These are phyloP conservation scores for Chrysanthemum makinoi DNA, from an alignment of 129 eudicot species.

Conservation along the genomic window DNA sequence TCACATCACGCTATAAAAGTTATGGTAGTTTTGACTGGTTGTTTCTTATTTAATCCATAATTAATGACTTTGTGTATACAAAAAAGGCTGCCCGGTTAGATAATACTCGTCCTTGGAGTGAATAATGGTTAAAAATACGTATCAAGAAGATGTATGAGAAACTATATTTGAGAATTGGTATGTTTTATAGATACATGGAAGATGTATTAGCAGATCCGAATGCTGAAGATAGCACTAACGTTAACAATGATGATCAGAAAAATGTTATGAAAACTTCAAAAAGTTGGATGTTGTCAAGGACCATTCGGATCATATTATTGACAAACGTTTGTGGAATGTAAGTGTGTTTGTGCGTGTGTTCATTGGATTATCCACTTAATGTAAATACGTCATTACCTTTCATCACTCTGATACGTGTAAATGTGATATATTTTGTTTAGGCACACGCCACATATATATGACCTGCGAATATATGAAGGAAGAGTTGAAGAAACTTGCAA, in stretches of 20 bases:
- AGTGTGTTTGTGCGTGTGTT: too few species aligned
- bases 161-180: too few species aligned
- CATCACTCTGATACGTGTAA: not conserved
- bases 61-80: too few species aligned
- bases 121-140: too few species aligned
- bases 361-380: not conserved
- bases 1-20: too few species aligned
- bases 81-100: too few species aligned
- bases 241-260: slow-evolving; percentile 39
- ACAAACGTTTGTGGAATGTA: slow-evolving; percentile 43
- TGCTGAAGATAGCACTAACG: not conserved
- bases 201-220: too few species aligned
- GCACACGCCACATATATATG: slow-evolving; percentile 57
- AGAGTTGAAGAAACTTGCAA: slow-evolving; percentile 85
- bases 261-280: slow-evolving; percentile 47
- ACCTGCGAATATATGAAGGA: slow-evolving; percentile 64
- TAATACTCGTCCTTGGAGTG: too few species aligned
- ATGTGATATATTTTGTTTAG: slow-evolving; percentile 19
- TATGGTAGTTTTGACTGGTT: too few species aligned
- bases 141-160: too few species aligned
- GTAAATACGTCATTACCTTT: not conserved
- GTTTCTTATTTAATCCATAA: too few species aligned
- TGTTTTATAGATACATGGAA: too few species aligned
- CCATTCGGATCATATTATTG: slow-evolving; percentile 51
- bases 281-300: slow-evolving; percentile 71